phyloP scores from a whole-genome alignment of 2,329 filamentous ascomycete genomes.

The Coniella lustricola region DNA sequence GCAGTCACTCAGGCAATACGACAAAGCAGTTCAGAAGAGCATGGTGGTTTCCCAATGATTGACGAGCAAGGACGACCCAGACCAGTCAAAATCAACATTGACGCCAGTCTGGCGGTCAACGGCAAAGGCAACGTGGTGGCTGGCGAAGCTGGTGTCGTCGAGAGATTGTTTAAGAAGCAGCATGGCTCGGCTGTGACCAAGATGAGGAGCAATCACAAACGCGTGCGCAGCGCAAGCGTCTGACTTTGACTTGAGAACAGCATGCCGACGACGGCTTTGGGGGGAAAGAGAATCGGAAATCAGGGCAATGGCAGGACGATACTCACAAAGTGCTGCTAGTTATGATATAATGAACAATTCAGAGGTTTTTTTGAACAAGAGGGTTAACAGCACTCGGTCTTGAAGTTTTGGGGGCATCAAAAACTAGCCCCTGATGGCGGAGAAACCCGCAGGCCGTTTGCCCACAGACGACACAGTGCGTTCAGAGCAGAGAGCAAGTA shows the following conservation, averaged over 20 bases:
- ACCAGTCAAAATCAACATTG: slow-evolving; percentile 35
- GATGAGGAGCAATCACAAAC: not conserved
- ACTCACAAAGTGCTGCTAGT: too few relatives aligned
- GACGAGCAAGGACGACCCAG: slow-evolving; percentile 36
- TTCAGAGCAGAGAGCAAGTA: too few relatives aligned
- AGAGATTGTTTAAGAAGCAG: slow-evolving; percentile 5
- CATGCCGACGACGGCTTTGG: too few relatives aligned
- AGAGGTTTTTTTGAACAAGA: too few relatives aligned
- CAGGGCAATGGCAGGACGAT: too few relatives aligned
- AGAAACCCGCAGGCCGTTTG: too few relatives aligned
- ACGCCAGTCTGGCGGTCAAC: slow-evolving; percentile 38
- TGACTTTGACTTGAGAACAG: not conserved
- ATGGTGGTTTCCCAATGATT: slow-evolving; percentile 38
- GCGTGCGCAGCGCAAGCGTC: slow-evolving; percentile 3
- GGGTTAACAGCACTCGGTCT: too few relatives aligned
- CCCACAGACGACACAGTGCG: too few relatives aligned
- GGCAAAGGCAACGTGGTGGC: slow-evolving; percentile 40
- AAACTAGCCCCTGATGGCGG: too few relatives aligned
- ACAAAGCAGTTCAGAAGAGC: slow-evolving; percentile 30
- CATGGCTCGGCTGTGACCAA: not conserved
- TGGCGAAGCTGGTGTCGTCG: slow-evolving; percentile 14
- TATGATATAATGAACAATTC: too few relatives aligned
- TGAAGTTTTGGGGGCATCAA: too few relatives aligned
- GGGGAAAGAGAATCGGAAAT: too few relatives aligned
- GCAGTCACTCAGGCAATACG: slow-evolving; percentile 39